Conservation (phyloP, 2,329 filamentous ascomycete species). For the Verticillium klebahnii region DNA sequence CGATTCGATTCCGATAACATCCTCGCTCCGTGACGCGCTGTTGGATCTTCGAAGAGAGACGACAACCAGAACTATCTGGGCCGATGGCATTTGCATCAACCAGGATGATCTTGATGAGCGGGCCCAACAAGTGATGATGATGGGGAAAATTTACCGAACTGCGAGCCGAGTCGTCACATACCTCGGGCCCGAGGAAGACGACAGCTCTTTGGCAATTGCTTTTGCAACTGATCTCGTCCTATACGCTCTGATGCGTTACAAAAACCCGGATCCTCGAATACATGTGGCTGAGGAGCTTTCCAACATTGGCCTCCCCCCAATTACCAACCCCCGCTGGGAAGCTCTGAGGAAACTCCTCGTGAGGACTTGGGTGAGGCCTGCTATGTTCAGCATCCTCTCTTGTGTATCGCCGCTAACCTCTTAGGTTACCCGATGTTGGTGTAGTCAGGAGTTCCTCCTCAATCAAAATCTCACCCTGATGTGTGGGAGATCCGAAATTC, state of each 20-base stretch:
- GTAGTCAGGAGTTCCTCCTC: not conserved
- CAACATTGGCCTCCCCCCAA: not conserved
- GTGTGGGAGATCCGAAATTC: not conserved
- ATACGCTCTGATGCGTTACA: not conserved
- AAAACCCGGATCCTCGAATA: not conserved
- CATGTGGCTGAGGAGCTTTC: not conserved
- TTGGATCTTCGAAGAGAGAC: conserved; percentile 1
- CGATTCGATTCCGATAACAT: not conserved
- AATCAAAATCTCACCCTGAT: not conserved
- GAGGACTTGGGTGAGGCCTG: not conserved
- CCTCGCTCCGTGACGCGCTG: conserved; percentile 1
- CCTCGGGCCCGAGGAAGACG: conserved; percentile 13
- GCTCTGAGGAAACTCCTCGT: not conserved
- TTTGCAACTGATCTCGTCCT: not conserved
- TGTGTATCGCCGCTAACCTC: not conserved
- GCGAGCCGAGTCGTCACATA: conserved; percentile 15
- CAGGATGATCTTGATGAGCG: conserved; percentile 2
- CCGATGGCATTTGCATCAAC: conserved; percentile 5
- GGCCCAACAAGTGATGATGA: conserved; percentile 1
- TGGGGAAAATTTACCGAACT: conserved; percentile 2
- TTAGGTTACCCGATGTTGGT: not conserved
- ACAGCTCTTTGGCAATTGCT: not conserved
- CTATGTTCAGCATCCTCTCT: not conserved
- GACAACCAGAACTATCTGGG: not conserved
- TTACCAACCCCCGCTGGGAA: not conserved